These are phyloP conservation scores for Globisporangium acanthophoron DNA, from an alignment of 352 stramenopile genomes.

Conservation along the genomic window DNA sequence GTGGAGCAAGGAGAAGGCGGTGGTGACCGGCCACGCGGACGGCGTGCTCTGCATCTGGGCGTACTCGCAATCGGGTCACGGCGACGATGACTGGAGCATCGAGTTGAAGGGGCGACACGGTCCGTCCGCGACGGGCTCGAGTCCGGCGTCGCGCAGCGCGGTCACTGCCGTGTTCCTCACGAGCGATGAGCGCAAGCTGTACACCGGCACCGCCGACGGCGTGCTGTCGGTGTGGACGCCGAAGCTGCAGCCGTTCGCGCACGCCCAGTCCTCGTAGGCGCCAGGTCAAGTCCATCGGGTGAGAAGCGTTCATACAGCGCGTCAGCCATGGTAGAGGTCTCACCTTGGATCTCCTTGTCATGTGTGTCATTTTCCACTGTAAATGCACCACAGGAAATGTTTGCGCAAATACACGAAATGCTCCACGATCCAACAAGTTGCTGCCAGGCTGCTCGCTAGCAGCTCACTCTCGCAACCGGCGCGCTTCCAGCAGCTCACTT, in stretches of 20 bases:
- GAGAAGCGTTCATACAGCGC: too few relatives aligned
- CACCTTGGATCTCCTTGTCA: too few relatives aligned
- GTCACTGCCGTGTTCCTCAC: constrained; percentile 50
- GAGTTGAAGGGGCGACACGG: constrained; percentile 46
- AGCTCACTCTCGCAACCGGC: too few relatives aligned
- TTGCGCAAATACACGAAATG: too few relatives aligned
- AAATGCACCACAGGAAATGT: too few relatives aligned
- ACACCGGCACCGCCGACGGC: constrained; percentile 49
- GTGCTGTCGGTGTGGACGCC: constrained; percentile 47
- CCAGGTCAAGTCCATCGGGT: too few relatives aligned
- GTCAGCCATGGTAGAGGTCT: too few relatives aligned
- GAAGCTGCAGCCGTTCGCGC: background rate
- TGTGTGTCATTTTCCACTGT: too few relatives aligned
- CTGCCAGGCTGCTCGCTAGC: too few relatives aligned
- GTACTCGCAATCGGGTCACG: constrained; percentile 39
- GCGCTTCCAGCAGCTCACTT: too few relatives aligned
- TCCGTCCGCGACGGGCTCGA: constrained; percentile 18
- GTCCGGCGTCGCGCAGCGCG: constrained; percentile 16
- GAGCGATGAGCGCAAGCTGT: constrained; percentile 54
- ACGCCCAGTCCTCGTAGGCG: too few relatives aligned
- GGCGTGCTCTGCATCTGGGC: constrained; percentile 60
- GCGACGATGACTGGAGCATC: constrained; percentile 41
- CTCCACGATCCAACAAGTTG: too few relatives aligned
- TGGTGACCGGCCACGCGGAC: constrained; percentile 62
- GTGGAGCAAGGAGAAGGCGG: constrained; percentile 53